Percentiles rank a stretch among this genome's conserved stretches.
Evolutionary conservation across 495 filamentous ascomycete species (phyloP).

Genomic region (Xylaria castorea): DNA sequence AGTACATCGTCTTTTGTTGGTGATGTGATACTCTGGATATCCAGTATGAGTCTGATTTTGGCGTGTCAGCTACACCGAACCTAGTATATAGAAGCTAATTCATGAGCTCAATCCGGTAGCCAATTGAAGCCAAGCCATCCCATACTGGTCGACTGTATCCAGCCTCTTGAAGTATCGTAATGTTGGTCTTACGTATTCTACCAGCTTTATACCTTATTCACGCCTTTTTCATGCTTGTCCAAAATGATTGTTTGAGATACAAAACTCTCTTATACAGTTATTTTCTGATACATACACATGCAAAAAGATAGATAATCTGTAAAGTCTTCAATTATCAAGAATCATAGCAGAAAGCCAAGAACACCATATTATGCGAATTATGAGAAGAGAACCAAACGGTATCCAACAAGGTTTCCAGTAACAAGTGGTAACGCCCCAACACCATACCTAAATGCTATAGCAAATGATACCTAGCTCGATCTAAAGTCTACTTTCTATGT

Average conservation of each 20-base stretch:
- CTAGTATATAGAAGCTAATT: neutral
- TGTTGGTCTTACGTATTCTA: too few species aligned
- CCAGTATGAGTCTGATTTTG: neutral
- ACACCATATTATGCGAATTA: neutral
- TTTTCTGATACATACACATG: too few species aligned
- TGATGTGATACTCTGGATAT: neutral
- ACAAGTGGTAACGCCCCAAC: neutral
- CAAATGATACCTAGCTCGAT: neutral
- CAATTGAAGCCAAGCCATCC: neutral
- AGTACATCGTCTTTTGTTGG: neutral
- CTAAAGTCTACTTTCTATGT: neutral
- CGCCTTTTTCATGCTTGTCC: too few species aligned
- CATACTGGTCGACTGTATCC: too few species aligned
- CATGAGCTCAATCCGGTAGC: neutral
- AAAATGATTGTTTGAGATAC: too few species aligned
- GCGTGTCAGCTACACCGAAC: neutral
- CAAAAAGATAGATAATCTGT: too few species aligned
- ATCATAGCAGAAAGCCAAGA: neutral
- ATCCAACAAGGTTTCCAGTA: neutral
- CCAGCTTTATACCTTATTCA: too few species aligned
- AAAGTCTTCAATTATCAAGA: neutral
- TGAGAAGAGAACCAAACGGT: neutral
- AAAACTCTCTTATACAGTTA: too few species aligned
- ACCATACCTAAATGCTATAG: neutral
- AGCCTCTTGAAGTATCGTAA: too few species aligned